Conservation (phyloP, 2,329 filamentous ascomycete genomes). For the Aureobasidium sp. region DNA sequence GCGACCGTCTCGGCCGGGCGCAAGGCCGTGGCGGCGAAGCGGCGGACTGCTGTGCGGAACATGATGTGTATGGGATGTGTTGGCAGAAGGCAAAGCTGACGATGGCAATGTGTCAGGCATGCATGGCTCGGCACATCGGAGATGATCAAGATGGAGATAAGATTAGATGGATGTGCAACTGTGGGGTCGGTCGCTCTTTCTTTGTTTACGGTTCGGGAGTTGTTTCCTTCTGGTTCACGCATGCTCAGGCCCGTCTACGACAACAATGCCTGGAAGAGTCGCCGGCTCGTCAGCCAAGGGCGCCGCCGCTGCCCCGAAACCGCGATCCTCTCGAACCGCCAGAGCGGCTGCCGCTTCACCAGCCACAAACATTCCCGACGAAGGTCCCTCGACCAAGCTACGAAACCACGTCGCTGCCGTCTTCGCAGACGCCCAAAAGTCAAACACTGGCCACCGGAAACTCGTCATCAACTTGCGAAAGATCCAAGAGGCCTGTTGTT, state of each 20-base stretch:
- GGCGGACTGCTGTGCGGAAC: constrained; percentile 60
- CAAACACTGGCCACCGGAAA: constrained; percentile 83
- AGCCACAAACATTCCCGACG: constrained; percentile 51
- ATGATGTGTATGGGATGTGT: constrained; percentile 34
- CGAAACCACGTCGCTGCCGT: constrained; percentile 60
- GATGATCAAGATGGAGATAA: constrained; percentile 5
- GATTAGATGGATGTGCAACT: not conserved
- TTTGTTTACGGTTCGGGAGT: constrained; percentile 5
- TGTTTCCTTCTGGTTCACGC: not conserved
- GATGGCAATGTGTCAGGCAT: not conserved
- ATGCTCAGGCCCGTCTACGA: not conserved
- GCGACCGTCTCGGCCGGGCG: constrained; percentile 43
- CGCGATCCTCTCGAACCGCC: constrained; percentile 14
- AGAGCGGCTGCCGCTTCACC: constrained; percentile 21
- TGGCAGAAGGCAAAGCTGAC: not conserved
- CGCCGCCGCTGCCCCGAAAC: constrained; percentile 12
- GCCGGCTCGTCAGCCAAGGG: constrained; percentile 12
- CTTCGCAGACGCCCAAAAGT: constrained; percentile 63
- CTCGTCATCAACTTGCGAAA: constrained; percentile 80
- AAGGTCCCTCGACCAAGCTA: constrained; percentile 60
- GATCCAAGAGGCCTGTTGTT: constrained; percentile 74
- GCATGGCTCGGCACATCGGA: constrained; percentile 1
- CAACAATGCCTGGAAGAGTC: constrained; percentile 25
- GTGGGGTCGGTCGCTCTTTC: constrained; percentile 1
- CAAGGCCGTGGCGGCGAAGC: constrained; percentile 55